Conservation (phyloP, 2,329 filamentous ascomycete genomes). For the Fusarium sp. region DNA sequence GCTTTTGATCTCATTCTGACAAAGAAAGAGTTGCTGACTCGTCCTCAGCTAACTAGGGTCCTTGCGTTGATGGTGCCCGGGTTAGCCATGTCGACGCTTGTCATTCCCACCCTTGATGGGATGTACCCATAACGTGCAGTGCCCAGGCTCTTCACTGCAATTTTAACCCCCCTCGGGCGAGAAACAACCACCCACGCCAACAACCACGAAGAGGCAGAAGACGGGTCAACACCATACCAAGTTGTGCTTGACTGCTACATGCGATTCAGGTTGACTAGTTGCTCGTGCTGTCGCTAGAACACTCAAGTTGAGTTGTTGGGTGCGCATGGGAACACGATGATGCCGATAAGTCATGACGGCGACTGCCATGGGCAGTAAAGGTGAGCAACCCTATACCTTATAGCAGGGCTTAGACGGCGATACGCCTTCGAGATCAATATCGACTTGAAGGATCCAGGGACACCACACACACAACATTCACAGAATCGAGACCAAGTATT, state of each 20-base stretch:
- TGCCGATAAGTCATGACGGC: background rate
- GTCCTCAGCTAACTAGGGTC: background rate
- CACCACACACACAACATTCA: background rate
- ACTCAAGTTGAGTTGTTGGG: background rate
- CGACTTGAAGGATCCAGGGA: background rate
- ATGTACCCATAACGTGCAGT: no score
- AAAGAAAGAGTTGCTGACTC: background rate
- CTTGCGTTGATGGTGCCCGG: background rate
- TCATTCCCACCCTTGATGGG: background rate
- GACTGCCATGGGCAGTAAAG: background rate
- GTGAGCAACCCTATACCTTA: background rate
- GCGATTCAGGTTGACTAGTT: background rate
- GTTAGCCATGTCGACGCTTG: background rate
- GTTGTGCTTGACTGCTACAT: background rate
- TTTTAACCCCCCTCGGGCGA: background rate
- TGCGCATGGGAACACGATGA: background rate
- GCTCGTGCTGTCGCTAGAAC: background rate
- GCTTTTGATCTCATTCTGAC: background rate
- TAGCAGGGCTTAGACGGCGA: background rate
- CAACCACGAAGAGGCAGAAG: background rate
- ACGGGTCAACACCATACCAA: background rate
- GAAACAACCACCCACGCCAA: background rate
- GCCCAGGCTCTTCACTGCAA: background rate
- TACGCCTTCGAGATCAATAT: no score
- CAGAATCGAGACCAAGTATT: background rate